Conservation (phyloP, 139 green algal species). For the Tetraselmis chui region DNA sequence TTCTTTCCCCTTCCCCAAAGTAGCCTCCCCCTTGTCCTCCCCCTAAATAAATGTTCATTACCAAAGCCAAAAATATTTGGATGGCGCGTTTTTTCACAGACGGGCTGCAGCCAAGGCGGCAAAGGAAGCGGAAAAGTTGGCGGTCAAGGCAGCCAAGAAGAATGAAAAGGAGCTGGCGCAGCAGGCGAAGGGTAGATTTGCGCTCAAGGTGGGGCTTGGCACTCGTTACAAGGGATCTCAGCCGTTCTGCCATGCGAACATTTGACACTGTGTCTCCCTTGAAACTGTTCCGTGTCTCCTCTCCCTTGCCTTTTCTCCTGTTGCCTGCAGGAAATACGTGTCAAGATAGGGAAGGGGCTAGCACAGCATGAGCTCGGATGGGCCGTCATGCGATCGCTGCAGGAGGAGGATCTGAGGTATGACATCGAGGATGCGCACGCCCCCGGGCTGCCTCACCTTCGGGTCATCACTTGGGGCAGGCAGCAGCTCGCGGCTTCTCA, state of each 20-base stretch:
- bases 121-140: neutral
- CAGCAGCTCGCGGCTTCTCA: too few relatives aligned
- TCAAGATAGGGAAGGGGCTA: neutral
- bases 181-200: neutral
- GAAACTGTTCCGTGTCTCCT: too few relatives aligned
- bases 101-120: neutral
- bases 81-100: too few relatives aligned
- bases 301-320: too few relatives aligned
- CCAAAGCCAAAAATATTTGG: too few relatives aligned
- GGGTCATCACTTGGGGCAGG: neutral
- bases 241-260: neutral
- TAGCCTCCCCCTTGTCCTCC: too few relatives aligned
- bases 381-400: neutral
- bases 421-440: neutral
- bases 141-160: neutral
- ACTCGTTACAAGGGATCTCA: neutral
- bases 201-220: neutral
- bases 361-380: neutral
- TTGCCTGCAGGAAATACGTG: neutral
- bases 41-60: too few relatives aligned
- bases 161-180: neutral
- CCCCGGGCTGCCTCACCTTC: neutral
- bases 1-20: too few relatives aligned
- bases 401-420: neutral
- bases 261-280: too few relatives aligned